These are phyloP conservation scores for Venustampulla echinocandica DNA, from an alignment of 495 filamentous ascomycete species.

Conservation along the genomic window DNA sequence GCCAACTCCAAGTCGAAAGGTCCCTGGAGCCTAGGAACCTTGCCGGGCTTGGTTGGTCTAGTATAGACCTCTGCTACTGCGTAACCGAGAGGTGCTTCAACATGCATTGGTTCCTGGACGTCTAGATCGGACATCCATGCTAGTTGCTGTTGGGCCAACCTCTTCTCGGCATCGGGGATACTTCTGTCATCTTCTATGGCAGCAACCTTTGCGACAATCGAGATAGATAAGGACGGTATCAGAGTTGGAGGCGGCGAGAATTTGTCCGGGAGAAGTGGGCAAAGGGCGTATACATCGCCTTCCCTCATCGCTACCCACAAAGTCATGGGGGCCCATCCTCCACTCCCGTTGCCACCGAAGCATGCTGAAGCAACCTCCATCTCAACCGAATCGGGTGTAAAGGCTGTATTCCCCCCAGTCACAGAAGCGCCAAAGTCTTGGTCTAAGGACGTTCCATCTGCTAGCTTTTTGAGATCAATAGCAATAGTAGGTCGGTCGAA, in stretches of 20 bases:
- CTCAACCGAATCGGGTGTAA: slow-evolving; percentile 74
- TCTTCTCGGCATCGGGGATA: slow-evolving; percentile 44
- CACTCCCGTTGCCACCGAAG: slow-evolving; percentile 68
- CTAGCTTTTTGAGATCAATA: slow-evolving; percentile 73
- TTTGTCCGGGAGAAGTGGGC: slow-evolving; percentile 71
- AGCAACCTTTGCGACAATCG: slow-evolving; percentile 57
- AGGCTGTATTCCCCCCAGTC: slow-evolving; percentile 64
- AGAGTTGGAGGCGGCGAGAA: slow-evolving; percentile 71
- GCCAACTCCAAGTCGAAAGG: slow-evolving; percentile 67
- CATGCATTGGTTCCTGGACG: slow-evolving; percentile 56
- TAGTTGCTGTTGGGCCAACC: slow-evolving; percentile 60
- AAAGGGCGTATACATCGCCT: slow-evolving; percentile 85
- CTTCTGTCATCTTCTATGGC: slow-evolving; percentile 49
- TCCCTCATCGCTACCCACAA: slow-evolving; percentile 84
- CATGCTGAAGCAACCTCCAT: slow-evolving; percentile 83
- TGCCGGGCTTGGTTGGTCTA: slow-evolving; percentile 61
- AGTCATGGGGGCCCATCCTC: slow-evolving; percentile 85
- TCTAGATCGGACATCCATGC: slow-evolving; percentile 80
- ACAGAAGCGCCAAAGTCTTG: slow-evolving; percentile 66
- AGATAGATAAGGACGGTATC: slow-evolving; percentile 67
- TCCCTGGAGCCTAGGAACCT: slow-evolving; percentile 73
- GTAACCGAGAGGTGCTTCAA: slow-evolving; percentile 33
- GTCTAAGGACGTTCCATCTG: slow-evolving; percentile 65
- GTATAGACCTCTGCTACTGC: slow-evolving; percentile 50
- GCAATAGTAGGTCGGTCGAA: slow-evolving; percentile 75